phyloP scores from a whole-genome alignment of 2,329 filamentous ascomycete genomes.

The Epichloe bromicola region DNA sequence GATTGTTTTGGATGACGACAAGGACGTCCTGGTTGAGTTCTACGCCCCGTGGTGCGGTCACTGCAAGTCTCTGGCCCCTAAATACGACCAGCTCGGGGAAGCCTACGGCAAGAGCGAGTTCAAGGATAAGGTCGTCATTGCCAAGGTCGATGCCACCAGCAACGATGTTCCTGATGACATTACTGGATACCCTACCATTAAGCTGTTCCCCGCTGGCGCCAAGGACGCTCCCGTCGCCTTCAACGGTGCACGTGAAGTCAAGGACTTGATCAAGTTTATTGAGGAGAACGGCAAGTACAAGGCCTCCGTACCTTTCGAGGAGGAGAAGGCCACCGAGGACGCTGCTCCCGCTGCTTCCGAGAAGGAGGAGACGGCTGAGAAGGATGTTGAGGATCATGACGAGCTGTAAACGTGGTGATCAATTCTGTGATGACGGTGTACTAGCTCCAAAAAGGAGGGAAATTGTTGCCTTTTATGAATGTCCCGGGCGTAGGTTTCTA shows the following conservation, averaged over 20 bases:
- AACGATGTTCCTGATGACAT: conserved; percentile 98
- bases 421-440: conserved; percentile 2
- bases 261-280: conserved; percentile 86
- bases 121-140: conserved; percentile 77
- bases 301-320: conserved; percentile 49
- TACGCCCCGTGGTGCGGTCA: conserved; percentile 99
- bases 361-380: conserved; percentile 30
- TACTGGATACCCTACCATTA: conserved; percentile 97
- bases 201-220: conserved; percentile 83
- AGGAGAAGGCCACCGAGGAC: conserved; percentile 43
- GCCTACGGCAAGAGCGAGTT: conserved; percentile 67
- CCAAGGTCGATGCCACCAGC: conserved; percentile 91
- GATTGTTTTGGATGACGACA: conserved; percentile 80
- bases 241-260: conserved; percentile 72
- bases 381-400: conserved; percentile 40
- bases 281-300: conserved; percentile 90
- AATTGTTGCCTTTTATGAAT: conserved; percentile 19
- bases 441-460: conserved; percentile 11
- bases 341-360: conserved; percentile 40
- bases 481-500: conserved; percentile 18
- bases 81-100: conserved; percentile 86
- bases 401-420: conserved; percentile 53
- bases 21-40: conserved; percentile 97
- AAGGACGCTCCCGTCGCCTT: conserved; percentile 82
- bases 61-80: conserved; percentile 95